Conservation (phyloP, 257 asterid genomes). For the Perilla frutescens region DNA sequence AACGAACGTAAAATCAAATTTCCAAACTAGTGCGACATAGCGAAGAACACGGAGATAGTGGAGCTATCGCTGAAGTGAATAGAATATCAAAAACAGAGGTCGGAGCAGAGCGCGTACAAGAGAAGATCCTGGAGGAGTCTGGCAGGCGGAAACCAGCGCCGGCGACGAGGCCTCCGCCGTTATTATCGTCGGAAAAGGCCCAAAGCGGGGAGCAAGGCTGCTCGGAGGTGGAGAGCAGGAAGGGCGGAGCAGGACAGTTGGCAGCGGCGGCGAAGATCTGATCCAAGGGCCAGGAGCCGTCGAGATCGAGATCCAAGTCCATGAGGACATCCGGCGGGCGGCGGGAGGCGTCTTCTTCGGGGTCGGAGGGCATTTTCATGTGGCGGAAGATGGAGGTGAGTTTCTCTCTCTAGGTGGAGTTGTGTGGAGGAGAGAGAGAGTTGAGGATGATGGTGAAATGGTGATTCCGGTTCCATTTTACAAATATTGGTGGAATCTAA, state of each 20-base stretch:
- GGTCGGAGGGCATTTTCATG: slow-evolving; percentile 55
- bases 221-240: slow-evolving; percentile 57
- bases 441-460: slow-evolving; percentile 45
- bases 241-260: slow-evolving; percentile 50
- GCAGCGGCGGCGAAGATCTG: slow-evolving; percentile 68
- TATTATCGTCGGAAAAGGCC: slow-evolving; percentile 74
- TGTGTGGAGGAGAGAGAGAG: slow-evolving; percentile 52
- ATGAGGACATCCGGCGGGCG: slow-evolving; percentile 49
- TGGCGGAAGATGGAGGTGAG: slow-evolving; percentile 1
- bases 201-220: slow-evolving; percentile 85
- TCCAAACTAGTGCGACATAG: slow-evolving; percentile 7
- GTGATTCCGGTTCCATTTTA: slow-evolving; percentile 48
- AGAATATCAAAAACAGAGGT: slow-evolving; percentile 19
- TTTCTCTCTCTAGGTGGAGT: slow-evolving; percentile 39
- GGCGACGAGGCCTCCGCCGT: slow-evolving; percentile 42
- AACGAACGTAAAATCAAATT: background rate
- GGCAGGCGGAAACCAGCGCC: slow-evolving; percentile 48
- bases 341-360: slow-evolving; percentile 46
- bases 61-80: slow-evolving; percentile 9
- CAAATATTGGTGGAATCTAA: slow-evolving; percentile 50
- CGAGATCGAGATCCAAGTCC: slow-evolving; percentile 87
- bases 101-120: slow-evolving; percentile 52
- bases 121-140: slow-evolving; percentile 52
- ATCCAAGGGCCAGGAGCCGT: slow-evolving; percentile 78
- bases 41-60: slow-evolving; percentile 20